phyloP scores from a whole-genome alignment of 2,329 filamentous ascomycete species.

The Pestalotiopsis sp. region DNA sequence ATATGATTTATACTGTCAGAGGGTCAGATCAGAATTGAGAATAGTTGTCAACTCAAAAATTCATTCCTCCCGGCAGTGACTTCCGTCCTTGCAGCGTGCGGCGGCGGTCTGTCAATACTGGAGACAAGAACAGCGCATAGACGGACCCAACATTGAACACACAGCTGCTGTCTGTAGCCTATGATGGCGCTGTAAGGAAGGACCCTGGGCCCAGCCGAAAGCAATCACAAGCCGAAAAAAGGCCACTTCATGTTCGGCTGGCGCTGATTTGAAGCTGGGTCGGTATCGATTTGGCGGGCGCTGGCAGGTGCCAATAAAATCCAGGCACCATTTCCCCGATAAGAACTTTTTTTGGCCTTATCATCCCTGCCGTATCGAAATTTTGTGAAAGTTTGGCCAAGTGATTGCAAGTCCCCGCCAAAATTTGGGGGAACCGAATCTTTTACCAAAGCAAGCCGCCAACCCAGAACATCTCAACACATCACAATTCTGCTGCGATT shows the following conservation, averaged over 20 bases:
- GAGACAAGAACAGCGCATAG: not conserved
- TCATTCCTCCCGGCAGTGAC: not conserved
- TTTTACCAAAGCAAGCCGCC: not conserved
- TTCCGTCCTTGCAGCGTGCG: not conserved
- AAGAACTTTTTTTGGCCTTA: constrained; percentile 8
- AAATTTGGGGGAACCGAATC: not conserved
- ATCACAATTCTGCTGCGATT: not conserved
- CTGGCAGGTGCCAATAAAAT: not conserved
- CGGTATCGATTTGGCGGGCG: not conserved
- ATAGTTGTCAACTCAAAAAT: no score
- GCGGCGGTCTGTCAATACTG: not conserved
- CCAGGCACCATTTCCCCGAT: constrained; percentile 1
- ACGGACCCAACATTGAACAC: not conserved
- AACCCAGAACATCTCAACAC: not conserved
- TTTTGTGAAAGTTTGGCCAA: constrained; percentile 9
- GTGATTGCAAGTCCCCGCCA: constrained; percentile 11
- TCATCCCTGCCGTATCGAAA: constrained; percentile 7
- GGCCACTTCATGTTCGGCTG: not conserved
- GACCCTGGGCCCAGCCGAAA: not conserved
- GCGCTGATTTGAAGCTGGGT: no score
- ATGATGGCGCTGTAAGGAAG: not conserved
- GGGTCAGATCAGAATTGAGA: no score
- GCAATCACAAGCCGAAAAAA: not conserved
- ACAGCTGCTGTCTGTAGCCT: not conserved
- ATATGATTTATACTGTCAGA: no score